phyloP scores from a whole-genome alignment of 768 basidiomycete species.

The Termitomyces sp. region DNA sequence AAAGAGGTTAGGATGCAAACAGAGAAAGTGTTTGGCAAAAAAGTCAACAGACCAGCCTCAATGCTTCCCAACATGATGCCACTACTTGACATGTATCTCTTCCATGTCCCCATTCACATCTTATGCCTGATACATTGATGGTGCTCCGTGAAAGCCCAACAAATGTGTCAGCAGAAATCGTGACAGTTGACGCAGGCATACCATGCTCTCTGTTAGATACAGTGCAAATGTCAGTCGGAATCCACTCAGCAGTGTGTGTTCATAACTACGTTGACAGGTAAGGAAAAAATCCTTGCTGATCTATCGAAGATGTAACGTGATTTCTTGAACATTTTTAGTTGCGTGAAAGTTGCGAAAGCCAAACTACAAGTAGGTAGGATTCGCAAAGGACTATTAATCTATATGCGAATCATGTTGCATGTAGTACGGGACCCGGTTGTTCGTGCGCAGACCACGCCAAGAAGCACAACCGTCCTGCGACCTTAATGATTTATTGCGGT shows the following conservation, averaged over 20 bases:
- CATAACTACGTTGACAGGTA: not conserved
- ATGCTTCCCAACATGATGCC: constrained; percentile 12
- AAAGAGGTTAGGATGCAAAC: not conserved
- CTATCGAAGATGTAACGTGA: not conserved
- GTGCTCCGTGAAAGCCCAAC: constrained; percentile 11
- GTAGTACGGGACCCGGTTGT: too few relatives aligned
- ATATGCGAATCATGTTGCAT: too few relatives aligned
- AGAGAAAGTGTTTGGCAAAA: not conserved
- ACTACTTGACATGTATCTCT: constrained; percentile 12
- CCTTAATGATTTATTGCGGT: too few relatives aligned
- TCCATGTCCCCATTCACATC: constrained; percentile 17
- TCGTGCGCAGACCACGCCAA: too few relatives aligned
- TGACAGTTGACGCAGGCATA: constrained; percentile 13
- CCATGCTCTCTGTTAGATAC: constrained; percentile 8
- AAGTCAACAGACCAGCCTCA: constrained; percentile 14
- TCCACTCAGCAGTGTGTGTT: constrained; percentile 8
- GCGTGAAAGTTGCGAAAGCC: too few relatives aligned
- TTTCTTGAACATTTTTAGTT: not conserved
- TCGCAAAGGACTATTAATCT: too few relatives aligned
- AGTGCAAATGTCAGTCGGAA: constrained; percentile 4
- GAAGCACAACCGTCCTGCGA: too few relatives aligned
- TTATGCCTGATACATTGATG: constrained; percentile 7
- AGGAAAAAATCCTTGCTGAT: not conserved
- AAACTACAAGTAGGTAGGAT: too few relatives aligned
- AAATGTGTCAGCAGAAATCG: constrained; percentile 11